Percentiles rank a stretch among this genome's conserved stretches.
These are phyloP conservation scores for Microbotryomycetes sp. DNA, from an alignment of 1,284 basidiomycete genomes.

Conservation along the genomic window DNA sequence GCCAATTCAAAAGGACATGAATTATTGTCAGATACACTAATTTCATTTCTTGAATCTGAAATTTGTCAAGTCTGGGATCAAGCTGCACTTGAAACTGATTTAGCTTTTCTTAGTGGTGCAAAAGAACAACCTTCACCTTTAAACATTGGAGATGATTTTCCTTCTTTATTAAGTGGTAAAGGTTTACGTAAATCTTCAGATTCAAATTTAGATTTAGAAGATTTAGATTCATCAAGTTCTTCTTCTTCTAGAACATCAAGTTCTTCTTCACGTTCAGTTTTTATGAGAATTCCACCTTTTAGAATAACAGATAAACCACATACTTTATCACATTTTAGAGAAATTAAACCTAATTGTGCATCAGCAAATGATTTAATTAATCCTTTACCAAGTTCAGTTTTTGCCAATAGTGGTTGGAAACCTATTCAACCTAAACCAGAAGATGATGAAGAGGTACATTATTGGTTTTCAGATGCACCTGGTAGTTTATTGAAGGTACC, in stretches of 20 bases:
- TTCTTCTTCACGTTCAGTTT: slow-evolving; percentile 35
- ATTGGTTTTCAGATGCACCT: slow-evolving; percentile 77
- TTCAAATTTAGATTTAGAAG: slow-evolving; percentile 42
- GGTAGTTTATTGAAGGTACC: slow-evolving; percentile 70
- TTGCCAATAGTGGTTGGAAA: slow-evolving; percentile 83
- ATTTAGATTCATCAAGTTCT: slow-evolving; percentile 30
- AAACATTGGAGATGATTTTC: slow-evolving; percentile 32
- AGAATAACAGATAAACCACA: slow-evolving; percentile 67
- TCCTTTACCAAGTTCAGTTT: slow-evolving; percentile 78
- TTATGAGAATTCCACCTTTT: slow-evolving; percentile 56
- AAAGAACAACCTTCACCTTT: slow-evolving; percentile 19
- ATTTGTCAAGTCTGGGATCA: slow-evolving; percentile 78
- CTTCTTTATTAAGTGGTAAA: slow-evolving; percentile 39
- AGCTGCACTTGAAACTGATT: slow-evolving; percentile 51
- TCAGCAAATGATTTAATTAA: slow-evolving; percentile 91
- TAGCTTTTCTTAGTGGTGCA: slow-evolving; percentile 36
- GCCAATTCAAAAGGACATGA: slow-evolving; percentile 72
- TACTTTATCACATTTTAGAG: slow-evolving; percentile 59
- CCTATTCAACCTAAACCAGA: slow-evolving; percentile 59
- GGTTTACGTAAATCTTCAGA: slow-evolving; percentile 44
- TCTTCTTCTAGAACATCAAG: too few species aligned
- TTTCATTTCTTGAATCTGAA: slow-evolving; percentile 78
- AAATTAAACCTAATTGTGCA: slow-evolving; percentile 81
- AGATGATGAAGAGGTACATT: slow-evolving; percentile 57
- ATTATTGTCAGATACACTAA: slow-evolving; percentile 73